Evolutionary conservation across 345 rosid species (phyloP), one percentile per base, ranked within the genome.

Genomic region (Syzygium aqueum): DNA sequence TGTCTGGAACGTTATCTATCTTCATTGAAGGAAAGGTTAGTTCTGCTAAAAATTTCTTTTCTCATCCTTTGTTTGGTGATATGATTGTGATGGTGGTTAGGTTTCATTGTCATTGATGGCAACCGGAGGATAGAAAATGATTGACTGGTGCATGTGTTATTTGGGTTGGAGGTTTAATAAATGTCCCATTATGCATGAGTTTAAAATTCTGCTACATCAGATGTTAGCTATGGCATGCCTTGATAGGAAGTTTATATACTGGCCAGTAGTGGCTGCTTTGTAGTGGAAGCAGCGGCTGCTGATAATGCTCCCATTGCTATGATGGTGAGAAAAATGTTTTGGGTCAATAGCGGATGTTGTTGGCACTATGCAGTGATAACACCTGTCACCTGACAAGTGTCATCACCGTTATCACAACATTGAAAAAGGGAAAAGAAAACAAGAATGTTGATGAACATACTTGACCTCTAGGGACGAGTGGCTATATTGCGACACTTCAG

Each of bases 21-120:
- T n/a, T 97, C 98, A 25, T 88, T 96, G 92, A 94, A 85, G 92
- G 99, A 97, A 87, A 95, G 99, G 99, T 91, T 88, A 89, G 93
- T 91, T 53, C 40, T 82, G 40, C 77, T 53, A 10, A 54, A 43
- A 25, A 63, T 73, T 73, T 73, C 15, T 21, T 37, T 73, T 73
- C 49, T 73, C 13, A 11, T 33, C 80, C 46, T 73, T 73, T 33
- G 25, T 73, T 73, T 73, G 49, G 49, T 73, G 43, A 33, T 73
- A 19, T 73, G 80, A 37, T 33, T 67, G 13, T 73, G 80, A 73
- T 73, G 49, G 82, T 73, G 82, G 82, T 37, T 37, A 19, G 82
- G 14, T 73, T 73, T 73, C 80, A 33, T 73, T 10, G 49, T 19
- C 49, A 37, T 73, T 4, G 80, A 73, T 73, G 49, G 49, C 49